Base-by-base conservation (phyloP, 2,329 filamentous ascomycete genomes). In the Aspergillus ruber region DNA sequence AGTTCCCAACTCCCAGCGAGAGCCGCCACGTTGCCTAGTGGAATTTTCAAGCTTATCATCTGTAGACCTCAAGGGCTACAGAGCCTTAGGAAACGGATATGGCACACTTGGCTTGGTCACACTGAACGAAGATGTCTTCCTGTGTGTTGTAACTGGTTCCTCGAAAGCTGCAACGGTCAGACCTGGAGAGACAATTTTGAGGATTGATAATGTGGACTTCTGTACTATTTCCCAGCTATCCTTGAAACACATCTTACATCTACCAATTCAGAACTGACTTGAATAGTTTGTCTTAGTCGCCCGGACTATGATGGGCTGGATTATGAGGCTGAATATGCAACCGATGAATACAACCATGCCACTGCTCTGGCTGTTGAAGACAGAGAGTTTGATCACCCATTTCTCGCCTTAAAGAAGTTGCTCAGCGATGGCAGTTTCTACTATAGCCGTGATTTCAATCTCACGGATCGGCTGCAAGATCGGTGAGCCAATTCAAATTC, bases 401-500 rank as follows among this genome's bases (percentile, higher is more conserved):
- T 91, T 67, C 75, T 89, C 59, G 88, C 93, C 41, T 70, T 98
- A 50, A 90, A 91, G 68, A 97, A 95, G 75, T 79, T 98, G 33
- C 75, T 98, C 47, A 86, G 88, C 63, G 90, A 94, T 66, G 90
- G 91, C 21, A 95, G 86, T 25, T 98, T 98, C 65, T 98, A 97
- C 67, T 98, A 96, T 72, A 96, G 90, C 64, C 88, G 89, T n/a
- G 90, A 97, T 67, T 98, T 98, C 66, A 91, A 98, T 65, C 75
- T 98, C 43, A 98, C 93, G 3, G 90, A 95, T 68, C 81, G 93
- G 56, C 73, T 97, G 53, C 93, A 98, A 68, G 86, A 96, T 63
- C 83, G 91, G 80, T 89, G 64, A 59, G 67, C 45, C 47, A 9
- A 36, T 25, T n/a, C 15, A 46, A 46, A 47, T 45, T 25, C 29